Percentiles rank a stretch among this genome's conserved stretches.
Evolutionary conservation across 805 yeast species (phyloP).

Genomic region (Zygoascus ofunaensis): DNA sequence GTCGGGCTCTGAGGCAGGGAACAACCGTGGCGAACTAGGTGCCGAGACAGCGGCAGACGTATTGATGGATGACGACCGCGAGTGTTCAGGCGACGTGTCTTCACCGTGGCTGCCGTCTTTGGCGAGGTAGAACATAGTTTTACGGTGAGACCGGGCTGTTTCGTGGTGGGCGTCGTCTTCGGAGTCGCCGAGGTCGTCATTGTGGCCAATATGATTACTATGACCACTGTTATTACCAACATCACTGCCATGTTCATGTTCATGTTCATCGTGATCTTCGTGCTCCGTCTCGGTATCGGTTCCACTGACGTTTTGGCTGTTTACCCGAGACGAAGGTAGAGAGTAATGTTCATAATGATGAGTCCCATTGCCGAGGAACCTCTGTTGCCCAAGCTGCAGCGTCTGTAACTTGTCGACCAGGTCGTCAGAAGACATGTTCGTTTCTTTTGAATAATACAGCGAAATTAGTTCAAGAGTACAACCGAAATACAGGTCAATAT

Average conservation of each 20-base stretch:
- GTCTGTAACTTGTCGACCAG: neutral
- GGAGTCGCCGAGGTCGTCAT: neutral
- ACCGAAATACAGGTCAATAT: too few relatives aligned
- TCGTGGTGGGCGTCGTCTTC: neutral
- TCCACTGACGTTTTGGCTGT: constrained; percentile 10
- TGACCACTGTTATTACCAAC: neutral
- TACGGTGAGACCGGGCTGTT: neutral
- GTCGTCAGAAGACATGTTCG: neutral
- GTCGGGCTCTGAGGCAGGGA: constrained; percentile 17
- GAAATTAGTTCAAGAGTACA: too few relatives aligned
- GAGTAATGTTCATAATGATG: constrained; percentile 26
- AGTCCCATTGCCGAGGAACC: constrained; percentile 22
- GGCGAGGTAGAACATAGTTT: neutral
- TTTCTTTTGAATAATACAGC: neutral
- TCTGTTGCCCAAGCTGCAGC: constrained; percentile 14
- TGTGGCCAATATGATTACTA: too few relatives aligned
- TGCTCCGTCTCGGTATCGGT: neutral
- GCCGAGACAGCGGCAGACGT: neutral
- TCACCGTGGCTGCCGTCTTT: neutral
- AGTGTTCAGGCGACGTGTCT: neutral
- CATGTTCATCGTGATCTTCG: neutral
- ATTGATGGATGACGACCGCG: too few relatives aligned
- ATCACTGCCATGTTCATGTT: neutral
- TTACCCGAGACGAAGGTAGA: constrained; percentile 24
- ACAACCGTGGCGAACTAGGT: neutral